Evolutionary conservation across 2,329 filamentous ascomycete genomes (phyloP), one percentile per base, ranked within the genome.

Genomic region (Fonsecaea nubica): DNA sequence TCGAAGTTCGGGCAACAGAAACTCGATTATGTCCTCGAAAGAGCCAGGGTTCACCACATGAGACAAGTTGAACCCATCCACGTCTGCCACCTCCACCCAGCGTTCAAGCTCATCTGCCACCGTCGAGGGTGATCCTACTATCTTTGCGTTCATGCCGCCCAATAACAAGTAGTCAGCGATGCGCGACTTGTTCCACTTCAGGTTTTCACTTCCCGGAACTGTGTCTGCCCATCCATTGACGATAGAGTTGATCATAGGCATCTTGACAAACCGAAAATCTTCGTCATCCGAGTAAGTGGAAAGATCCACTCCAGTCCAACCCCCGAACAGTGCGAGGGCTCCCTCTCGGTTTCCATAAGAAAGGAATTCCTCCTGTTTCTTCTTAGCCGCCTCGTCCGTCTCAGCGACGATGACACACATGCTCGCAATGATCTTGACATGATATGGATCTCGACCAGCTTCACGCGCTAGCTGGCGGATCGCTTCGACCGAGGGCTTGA

Each of bases 31-130:
- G 62, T 85, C 83, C 71, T 84, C 82, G 71, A 84, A 85, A 0
- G 80, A 84, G 0, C 82, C 83, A 0, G 83, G 82, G 13, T 80
- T 84, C 1, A 81, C 81, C 21, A 83, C 81, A 74, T 85, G 82
- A 9, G 75, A 78, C 30, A 84, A 65, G 70, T 92, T 92, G 77
- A 92, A 92, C 0, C 90, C 90, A 74, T 92, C 90, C 0, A 92
- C 84, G 70, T 91, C 90, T 0, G 87, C 89, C 74, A 91, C 88
- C 5, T 80, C 74, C 0, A 91, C 81, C 89, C 89, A 92, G 0
- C 80, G 77, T 76, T 92, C 87, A 58, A 92, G 81, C 53, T 85
- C 83, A 73, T 92, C 89, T 0, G 87, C 90, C 1, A 92, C 88
- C 69, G 87, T 85, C 15, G 82, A 77, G 0, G 89, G 80, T 0